Evolutionary conservation across 2,329 filamentous ascomycete species (phyloP).

Genomic region (Leptodontidium sp.): DNA sequence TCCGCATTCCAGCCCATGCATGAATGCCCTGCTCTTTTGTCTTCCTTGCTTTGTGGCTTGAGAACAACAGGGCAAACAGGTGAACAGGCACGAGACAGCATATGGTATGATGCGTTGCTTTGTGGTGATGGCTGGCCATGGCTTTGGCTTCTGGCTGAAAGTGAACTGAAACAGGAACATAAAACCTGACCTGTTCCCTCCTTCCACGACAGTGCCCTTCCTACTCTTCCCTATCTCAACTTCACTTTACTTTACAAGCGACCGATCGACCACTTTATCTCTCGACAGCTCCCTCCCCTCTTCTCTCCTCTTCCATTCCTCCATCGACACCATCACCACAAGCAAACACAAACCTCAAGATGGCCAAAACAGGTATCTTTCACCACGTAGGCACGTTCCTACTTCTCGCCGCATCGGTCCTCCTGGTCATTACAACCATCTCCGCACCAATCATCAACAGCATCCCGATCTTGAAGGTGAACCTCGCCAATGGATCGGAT

Average conservation of each 20-base stretch:
- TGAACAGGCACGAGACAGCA: too few relatives aligned
- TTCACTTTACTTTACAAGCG: not conserved
- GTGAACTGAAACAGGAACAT: conserved; percentile 7
- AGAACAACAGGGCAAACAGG: too few relatives aligned
- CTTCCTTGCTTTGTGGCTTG: too few relatives aligned
- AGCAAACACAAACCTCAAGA: conserved; percentile 30
- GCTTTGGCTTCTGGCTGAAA: not conserved
- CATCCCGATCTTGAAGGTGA: conserved; percentile 62
- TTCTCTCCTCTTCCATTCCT: not conserved
- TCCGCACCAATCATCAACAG: conserved; percentile 65
- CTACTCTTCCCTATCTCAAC: not conserved
- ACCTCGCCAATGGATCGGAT: conserved; percentile 50
- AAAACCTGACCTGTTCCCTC: conserved; percentile 16
- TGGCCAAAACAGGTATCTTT: conserved; percentile 47
- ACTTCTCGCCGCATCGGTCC: conserved; percentile 61
- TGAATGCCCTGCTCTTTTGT: too few relatives aligned
- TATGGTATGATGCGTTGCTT: not conserved
- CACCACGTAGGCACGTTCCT: conserved; percentile 67
- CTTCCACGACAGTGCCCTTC: not conserved
- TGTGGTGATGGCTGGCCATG: not conserved
- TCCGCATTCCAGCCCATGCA: too few relatives aligned
- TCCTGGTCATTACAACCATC: conserved; percentile 66
- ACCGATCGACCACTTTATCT: not conserved
- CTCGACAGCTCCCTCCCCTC: not conserved
- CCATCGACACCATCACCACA: not conserved